Conservation (phyloP, 768 basidiomycete genomes). For the Zangia roseola region DNA sequence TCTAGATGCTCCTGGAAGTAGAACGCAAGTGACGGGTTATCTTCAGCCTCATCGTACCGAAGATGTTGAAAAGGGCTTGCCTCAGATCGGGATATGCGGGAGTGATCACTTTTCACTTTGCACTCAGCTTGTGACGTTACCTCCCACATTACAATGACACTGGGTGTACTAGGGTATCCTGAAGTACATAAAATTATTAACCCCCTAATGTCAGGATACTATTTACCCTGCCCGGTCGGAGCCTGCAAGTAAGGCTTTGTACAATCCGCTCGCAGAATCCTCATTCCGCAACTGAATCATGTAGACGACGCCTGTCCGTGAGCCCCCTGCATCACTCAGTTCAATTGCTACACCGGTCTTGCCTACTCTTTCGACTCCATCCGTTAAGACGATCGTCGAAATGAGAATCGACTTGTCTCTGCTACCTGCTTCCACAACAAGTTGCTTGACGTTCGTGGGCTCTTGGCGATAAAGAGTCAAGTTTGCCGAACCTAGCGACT, state of each 20-base stretch:
- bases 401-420: conserved; percentile 78
- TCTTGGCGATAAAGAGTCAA: conserved; percentile 84
- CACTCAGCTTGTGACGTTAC: conserved; percentile 48
- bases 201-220: not conserved
- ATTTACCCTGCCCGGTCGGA: conserved; percentile 61
- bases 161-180: conserved; percentile 13
- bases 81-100: conserved; percentile 74
- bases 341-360: conserved; percentile 98
- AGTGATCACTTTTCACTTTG: conserved; percentile 86
- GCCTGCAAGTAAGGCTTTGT: conserved; percentile 82
- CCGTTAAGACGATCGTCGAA: conserved; percentile 92
- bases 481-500: conserved; percentile 83
- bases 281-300: conserved; percentile 97
- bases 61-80: conserved; percentile 70
- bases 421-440: conserved; percentile 88
- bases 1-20: conserved; percentile 40
- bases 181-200: conserved; percentile 1
- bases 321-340: conserved; percentile 80
- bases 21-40: conserved; percentile 47
- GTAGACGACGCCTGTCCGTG: conserved; percentile 90
- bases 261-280: conserved; percentile 77
- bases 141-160: conserved; percentile 7
- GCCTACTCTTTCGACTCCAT: conserved; percentile 97
- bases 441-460: conserved; percentile 90
- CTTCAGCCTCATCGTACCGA: conserved; percentile 59